phyloP scores from a whole-genome alignment of 495 filamentous ascomycete genomes.

The Echria macrotheca region DNA sequence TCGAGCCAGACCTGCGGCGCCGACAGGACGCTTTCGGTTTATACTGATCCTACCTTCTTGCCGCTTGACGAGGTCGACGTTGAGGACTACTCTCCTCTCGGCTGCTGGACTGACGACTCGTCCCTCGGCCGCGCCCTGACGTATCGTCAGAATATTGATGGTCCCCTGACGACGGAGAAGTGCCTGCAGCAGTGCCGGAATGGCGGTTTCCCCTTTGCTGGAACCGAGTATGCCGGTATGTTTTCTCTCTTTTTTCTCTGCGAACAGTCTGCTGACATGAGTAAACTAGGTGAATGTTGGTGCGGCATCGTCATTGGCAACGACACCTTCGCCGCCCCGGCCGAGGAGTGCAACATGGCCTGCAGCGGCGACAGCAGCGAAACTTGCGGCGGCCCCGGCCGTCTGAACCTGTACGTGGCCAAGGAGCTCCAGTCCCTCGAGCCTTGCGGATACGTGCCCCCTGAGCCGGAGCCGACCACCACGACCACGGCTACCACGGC shows the following conservation, averaged over 20 bases:
- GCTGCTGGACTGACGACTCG: conserved; percentile 53
- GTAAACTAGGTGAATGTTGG: conserved; percentile 34
- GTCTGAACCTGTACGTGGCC: conserved; percentile 44
- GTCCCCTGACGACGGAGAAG: conserved; percentile 36
- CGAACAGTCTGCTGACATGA: no score
- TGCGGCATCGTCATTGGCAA: conserved; percentile 46
- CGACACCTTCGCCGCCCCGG: conserved; percentile 35
- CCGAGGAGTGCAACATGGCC: conserved; percentile 36
- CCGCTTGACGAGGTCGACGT: conserved; percentile 32
- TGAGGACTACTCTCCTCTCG: conserved; percentile 44
- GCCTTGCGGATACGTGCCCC: conserved; percentile 38
- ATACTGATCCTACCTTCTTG: conserved; percentile 49
- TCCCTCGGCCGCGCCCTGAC: conserved; percentile 42
- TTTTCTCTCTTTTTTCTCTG: conserved; percentile 19
- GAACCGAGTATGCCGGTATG: conserved; percentile 45
- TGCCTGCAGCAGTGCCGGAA: conserved; percentile 44
- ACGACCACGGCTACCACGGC: background rate
- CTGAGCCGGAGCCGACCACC: conserved; percentile 10
- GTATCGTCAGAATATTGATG: conserved; percentile 38
- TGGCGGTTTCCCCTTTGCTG: conserved; percentile 46
- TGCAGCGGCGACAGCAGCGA: conserved; percentile 45
- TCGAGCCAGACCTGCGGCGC: conserved; percentile 43
- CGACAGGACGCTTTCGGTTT: conserved; percentile 41
- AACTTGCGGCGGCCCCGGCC: conserved; percentile 40
- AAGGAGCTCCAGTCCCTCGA: conserved; percentile 37